These are phyloP conservation scores for Arctostaphylos glauca DNA, from an alignment of 148 eudicot genomes.

Conservation along the genomic window DNA sequence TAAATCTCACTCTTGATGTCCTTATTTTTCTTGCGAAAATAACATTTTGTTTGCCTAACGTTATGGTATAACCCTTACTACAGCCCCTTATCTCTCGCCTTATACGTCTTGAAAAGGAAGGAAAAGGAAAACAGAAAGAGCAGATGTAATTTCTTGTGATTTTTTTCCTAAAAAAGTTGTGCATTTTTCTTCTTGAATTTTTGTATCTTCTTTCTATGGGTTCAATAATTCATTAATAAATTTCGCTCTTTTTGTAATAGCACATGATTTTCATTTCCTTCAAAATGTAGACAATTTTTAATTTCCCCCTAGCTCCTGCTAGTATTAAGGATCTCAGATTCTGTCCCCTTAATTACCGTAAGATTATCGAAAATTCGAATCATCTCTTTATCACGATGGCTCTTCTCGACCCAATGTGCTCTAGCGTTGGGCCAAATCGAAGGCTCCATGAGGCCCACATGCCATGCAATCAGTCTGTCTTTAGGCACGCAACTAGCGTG, in stretches of 20 bases:
- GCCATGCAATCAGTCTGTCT: too few relatives aligned
- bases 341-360: not conserved
- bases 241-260: not conserved
- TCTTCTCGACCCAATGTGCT: too few relatives aligned
- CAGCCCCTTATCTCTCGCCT: too few relatives aligned
- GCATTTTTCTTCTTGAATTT: too few relatives aligned
- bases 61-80: too few relatives aligned
- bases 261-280: not conserved
- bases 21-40: not conserved
- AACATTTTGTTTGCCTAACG: too few relatives aligned
- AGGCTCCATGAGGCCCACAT: too few relatives aligned
- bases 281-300: not conserved
- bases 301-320: not conserved
- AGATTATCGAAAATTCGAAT: too few relatives aligned
- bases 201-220: too few relatives aligned
- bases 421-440: too few relatives aligned
- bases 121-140: not conserved
- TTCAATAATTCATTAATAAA: not conserved
- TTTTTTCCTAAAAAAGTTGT: not conserved
- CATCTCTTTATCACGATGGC: too few relatives aligned
- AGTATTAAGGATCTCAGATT: not conserved
- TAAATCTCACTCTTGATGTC: not conserved
- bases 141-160: not conserved
- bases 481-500: too few relatives aligned
- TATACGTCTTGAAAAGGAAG: not conserved